Conservation (phyloP, 495 filamentous ascomycete genomes). For the Xylaria sp. region DNA sequence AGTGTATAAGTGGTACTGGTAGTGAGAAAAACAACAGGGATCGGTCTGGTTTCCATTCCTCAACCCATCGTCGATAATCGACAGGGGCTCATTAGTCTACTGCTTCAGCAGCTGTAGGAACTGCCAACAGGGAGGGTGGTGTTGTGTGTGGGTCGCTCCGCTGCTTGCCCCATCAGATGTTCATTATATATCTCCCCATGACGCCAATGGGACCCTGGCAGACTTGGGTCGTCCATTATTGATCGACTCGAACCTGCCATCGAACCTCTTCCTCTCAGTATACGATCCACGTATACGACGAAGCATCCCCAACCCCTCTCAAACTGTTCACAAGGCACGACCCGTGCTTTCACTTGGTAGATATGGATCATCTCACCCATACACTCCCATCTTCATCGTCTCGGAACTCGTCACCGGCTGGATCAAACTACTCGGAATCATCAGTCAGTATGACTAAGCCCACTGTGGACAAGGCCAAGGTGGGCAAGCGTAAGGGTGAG, state of each 20-base stretch:
- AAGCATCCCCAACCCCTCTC: background rate
- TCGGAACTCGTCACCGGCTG: constrained; percentile 23
- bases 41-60: constrained; percentile 11
- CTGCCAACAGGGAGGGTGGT: constrained; percentile 20
- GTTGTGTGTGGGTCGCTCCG: constrained; percentile 22
- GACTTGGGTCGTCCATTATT: constrained; percentile 14
- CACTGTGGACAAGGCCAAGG: constrained; percentile 15
- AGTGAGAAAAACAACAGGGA: constrained; percentile 18
- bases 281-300: constrained; percentile 7
- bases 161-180: constrained; percentile 16
- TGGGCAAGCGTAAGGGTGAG: constrained; percentile 33
- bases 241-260: constrained; percentile 20
- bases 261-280: constrained; percentile 19
- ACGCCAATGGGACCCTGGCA: constrained; percentile 30
- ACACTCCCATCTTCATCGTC: constrained; percentile 24
- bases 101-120: constrained; percentile 23
- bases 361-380: constrained; percentile 24
- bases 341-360: background rate
- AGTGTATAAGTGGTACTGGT: constrained; percentile 5
- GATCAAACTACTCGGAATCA: constrained; percentile 22
- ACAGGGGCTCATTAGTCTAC: constrained; percentile 25
- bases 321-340: background rate
- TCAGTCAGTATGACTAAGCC: constrained; percentile 28
- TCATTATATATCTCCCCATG: constrained; percentile 30
- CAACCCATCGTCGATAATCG: constrained; percentile 25